Evolutionary conservation across 1,139 yeast genomes (phyloP).

Genomic region (Blastobotrys ciferrii): DNA sequence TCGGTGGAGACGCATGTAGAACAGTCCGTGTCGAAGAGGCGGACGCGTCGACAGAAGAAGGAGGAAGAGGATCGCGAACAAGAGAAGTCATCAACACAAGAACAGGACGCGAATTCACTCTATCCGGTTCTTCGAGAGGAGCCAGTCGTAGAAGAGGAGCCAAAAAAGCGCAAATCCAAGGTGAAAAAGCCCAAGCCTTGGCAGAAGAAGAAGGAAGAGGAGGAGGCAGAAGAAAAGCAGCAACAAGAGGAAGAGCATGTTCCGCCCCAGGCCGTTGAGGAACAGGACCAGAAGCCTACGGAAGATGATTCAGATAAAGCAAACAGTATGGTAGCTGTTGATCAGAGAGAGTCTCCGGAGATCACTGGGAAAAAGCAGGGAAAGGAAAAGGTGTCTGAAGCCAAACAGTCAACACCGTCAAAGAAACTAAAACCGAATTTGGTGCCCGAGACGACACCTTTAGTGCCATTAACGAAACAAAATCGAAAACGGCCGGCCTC

Average conservation of each 20-base stretch:
- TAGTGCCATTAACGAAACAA: neutral
- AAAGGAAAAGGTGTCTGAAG: neutral
- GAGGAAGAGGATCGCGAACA: conserved; percentile 7
- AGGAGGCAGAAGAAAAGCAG: neutral
- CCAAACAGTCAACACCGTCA: neutral
- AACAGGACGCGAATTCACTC: neutral
- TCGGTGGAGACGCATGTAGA: neutral
- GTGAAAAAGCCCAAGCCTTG: conserved; percentile 5
- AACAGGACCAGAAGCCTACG: conserved; percentile 2
- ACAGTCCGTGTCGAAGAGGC: conserved; percentile 11
- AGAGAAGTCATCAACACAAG: conserved; percentile 6
- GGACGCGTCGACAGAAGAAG: conserved; percentile 10
- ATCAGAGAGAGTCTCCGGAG: neutral
- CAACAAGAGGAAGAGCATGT: neutral
- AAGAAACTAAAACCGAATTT: neutral
- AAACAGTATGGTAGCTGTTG: neutral
- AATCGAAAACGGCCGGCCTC: conserved; percentile 3
- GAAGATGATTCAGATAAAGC: neutral
- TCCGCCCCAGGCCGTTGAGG: neutral
- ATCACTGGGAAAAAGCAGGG: conserved; percentile 3
- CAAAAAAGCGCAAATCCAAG: neutral
- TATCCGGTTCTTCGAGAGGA: conserved; percentile 4
- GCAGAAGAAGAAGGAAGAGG: conserved; percentile 7
- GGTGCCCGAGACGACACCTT: conserved; percentile 7
- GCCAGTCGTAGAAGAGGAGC: conserved; percentile 3